Evolutionary conservation across 2,329 filamentous ascomycete species (phyloP).

Genomic region (Talaromyces sp.): DNA sequence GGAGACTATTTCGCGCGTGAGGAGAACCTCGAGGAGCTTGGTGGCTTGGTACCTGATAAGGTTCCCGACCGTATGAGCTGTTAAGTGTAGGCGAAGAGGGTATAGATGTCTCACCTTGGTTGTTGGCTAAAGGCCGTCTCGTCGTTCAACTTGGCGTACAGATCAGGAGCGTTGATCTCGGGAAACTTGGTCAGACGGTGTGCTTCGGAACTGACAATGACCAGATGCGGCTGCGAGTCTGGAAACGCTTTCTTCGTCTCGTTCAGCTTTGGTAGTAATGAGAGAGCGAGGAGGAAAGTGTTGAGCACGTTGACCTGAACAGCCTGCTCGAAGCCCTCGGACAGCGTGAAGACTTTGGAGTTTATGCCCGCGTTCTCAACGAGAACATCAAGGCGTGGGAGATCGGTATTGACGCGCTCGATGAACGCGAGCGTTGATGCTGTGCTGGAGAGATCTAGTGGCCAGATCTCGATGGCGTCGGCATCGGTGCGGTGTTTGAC

Average conservation of each 20-base stretch:
- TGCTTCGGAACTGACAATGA: conserved; percentile 8
- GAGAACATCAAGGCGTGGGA: neutral
- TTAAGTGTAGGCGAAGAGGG: neutral
- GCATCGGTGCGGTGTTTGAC: neutral
- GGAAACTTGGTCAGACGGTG: conserved; percentile 36
- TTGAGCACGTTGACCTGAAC: conserved; percentile 52
- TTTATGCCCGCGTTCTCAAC: conserved; percentile 2
- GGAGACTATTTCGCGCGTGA: conserved; percentile 36
- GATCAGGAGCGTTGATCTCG: conserved; percentile 38
- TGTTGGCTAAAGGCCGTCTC: conserved; percentile 36
- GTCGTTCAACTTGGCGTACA: conserved; percentile 33
- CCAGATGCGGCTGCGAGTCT: conserved; percentile 26
- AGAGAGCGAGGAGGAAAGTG: conserved; percentile 46
- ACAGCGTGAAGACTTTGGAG: neutral
- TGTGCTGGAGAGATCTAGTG: neutral
- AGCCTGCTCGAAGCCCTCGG: conserved; percentile 45
- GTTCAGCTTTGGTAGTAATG: conserved; percentile 50
- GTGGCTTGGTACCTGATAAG: conserved; percentile 39
- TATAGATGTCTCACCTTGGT: conserved; percentile 32
- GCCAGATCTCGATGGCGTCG: neutral
- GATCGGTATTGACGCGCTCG: neutral
- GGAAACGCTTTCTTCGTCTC: conserved; percentile 29
- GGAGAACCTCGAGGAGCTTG: conserved; percentile 47
- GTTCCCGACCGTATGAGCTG: neutral
- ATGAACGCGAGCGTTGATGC: neutral